phyloP scores from a whole-genome alignment of 768 basidiomycete species.

The Fomitopsis serialis region DNA sequence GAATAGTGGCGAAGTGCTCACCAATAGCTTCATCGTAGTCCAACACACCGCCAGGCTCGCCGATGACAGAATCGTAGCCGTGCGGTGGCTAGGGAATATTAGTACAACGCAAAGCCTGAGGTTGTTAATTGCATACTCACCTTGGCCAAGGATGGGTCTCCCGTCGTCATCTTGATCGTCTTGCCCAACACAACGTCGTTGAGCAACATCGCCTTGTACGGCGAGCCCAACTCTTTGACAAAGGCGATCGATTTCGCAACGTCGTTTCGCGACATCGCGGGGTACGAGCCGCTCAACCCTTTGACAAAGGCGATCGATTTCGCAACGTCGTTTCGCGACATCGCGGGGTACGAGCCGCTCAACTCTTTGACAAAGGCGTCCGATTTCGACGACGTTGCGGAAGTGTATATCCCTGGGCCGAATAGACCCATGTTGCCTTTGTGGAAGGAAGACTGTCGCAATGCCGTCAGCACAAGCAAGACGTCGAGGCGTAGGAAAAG shows the following conservation, averaged over 20 bases:
- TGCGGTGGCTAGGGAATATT: conserved; percentile 50
- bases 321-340: conserved; percentile 21
- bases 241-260: no score
- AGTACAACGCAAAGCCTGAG: no score
- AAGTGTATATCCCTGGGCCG: conserved; percentile 21
- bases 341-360: conserved; percentile 10
- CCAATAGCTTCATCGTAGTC: conserved; percentile 68
- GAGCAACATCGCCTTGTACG: conserved; percentile 16
- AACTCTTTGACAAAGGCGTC: conserved; percentile 13
- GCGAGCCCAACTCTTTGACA: conserved; percentile 7
- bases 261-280: conserved; percentile 19
- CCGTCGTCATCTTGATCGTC: conserved; percentile 8
- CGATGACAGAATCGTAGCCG: conserved; percentile 58
- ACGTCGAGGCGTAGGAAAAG: no score
- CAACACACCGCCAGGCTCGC: conserved; percentile 55
- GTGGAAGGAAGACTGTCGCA: conserved; percentile 15
- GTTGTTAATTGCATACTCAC: conserved; percentile 7
- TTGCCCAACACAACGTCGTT: conserved; percentile 22
- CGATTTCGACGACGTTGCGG: conserved; percentile 24
- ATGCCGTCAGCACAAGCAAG: background rate
- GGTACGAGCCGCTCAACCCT: conserved; percentile 8
- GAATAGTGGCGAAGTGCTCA: conserved; percentile 2
- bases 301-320: conserved; percentile 15
- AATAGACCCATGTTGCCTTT: conserved; percentile 19
- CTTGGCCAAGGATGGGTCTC: conserved; percentile 12